Evolutionary conservation across 139 green algal genomes (phyloP).

Genomic region (Micractinium sp.): DNA sequence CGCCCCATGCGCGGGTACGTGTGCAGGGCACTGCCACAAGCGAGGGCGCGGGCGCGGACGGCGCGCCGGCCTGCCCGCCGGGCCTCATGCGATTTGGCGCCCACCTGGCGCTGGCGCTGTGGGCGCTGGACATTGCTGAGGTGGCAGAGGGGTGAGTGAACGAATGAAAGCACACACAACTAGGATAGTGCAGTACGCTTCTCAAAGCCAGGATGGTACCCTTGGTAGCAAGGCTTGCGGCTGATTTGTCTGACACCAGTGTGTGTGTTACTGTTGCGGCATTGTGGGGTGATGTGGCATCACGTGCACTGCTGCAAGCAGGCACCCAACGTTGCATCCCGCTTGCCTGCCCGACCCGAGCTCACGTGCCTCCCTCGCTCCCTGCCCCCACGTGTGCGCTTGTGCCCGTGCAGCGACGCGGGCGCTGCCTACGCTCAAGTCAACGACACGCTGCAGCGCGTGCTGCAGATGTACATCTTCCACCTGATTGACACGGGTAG

Average conservation of each 20-base stretch:
- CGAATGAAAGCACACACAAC: too few species aligned
- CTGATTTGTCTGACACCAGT: too few species aligned
- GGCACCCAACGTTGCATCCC: too few species aligned
- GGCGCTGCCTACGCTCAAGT: slow-evolving; percentile 30
- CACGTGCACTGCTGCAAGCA: too few species aligned
- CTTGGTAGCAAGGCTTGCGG: too few species aligned
- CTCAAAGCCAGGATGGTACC: too few species aligned
- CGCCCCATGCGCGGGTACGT: neutral
- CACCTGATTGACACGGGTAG: slow-evolving; percentile 51
- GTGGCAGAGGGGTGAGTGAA: slow-evolving; percentile 23
- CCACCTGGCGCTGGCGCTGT: slow-evolving; percentile 68
- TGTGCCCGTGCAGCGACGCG: neutral
- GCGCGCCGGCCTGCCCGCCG: slow-evolving; percentile 26
- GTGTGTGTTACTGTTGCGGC: too few species aligned
- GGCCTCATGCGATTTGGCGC: slow-evolving; percentile 64
- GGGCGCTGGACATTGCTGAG: slow-evolving; percentile 56
- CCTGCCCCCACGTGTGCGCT: neutral
- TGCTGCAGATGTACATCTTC: slow-evolving; percentile 50
- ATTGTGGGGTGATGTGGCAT: too few species aligned
- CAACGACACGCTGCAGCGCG: slow-evolving; percentile 44
- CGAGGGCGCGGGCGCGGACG: slow-evolving; percentile 8
- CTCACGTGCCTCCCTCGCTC: neutral
- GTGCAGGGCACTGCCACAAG: neutral
- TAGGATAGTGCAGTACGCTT: too few species aligned
- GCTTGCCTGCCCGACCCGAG: too few species aligned